A percentile compares a stretch with the other conserved stretches of the same genome.
Conservation (phyloP, 2,329 filamentous ascomycete genomes). For the Podosphaera leucotricha region DNA sequence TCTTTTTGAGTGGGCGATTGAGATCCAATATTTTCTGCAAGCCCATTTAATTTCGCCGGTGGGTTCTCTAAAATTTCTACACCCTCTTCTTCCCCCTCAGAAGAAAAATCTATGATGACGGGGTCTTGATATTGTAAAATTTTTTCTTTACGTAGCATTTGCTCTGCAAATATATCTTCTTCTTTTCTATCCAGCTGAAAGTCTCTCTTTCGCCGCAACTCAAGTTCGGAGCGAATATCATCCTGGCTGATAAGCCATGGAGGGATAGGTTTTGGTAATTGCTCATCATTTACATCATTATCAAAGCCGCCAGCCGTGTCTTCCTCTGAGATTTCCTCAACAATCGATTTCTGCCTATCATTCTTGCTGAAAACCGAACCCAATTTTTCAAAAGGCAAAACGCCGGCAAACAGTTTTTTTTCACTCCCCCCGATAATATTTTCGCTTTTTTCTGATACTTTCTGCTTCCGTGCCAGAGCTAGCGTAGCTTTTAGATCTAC, state of each 20-base stretch:
- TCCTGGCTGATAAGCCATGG: slow-evolving; percentile 46
- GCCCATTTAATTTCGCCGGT: background rate
- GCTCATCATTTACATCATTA: slow-evolving; percentile 13
- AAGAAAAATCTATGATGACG: slow-evolving; percentile 38
- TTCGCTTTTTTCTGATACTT: slow-evolving; percentile 20
- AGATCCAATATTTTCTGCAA: background rate
- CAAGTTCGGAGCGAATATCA: slow-evolving; percentile 41
- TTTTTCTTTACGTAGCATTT: slow-evolving; percentile 24
- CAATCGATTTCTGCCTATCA: slow-evolving; percentile 5
- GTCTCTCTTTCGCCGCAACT: slow-evolving; percentile 32
- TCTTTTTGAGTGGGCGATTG: background rate
- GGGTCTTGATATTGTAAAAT: slow-evolving; percentile 25
- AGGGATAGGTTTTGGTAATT: slow-evolving; percentile 31
- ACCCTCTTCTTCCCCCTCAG: slow-evolving; percentile 26
- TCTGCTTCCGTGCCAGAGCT: slow-evolving; percentile 42
- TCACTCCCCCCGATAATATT: slow-evolving; percentile 24
- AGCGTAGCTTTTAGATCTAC: slow-evolving; percentile 60
- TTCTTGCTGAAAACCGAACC: slow-evolving; percentile 30
- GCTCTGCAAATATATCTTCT: slow-evolving; percentile 22
- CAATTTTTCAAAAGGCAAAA: slow-evolving; percentile 76
- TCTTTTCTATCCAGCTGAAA: slow-evolving; percentile 41
- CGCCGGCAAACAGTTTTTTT: slow-evolving; percentile 48
- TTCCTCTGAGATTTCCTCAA: slow-evolving; percentile 8
- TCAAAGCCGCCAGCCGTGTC: slow-evolving; percentile 19
- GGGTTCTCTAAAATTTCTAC: background rate